These are phyloP conservation scores for Acorus gramineus DNA, from an alignment of 106 monocot genomes.

Conservation along the genomic window DNA sequence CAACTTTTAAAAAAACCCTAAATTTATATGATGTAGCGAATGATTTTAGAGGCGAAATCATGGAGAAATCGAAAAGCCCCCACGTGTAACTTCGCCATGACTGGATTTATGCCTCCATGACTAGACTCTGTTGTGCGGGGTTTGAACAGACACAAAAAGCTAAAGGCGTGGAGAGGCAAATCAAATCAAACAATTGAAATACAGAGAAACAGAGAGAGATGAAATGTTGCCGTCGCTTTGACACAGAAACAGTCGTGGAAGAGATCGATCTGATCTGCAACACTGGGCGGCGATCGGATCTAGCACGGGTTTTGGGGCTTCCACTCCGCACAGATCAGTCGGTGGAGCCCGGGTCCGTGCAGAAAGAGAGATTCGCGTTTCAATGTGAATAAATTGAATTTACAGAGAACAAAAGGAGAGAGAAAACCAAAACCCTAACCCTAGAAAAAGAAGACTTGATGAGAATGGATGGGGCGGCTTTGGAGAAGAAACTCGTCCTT, in stretches of 20 bases:
- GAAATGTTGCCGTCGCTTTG: constrained; percentile 24
- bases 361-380: constrained; percentile 15
- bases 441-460: no score
- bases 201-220: background rate
- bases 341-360: constrained; percentile 34
- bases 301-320: constrained; percentile 31
- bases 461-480: no score
- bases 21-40: background rate
- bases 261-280: constrained; percentile 24
- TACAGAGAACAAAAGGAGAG: no score
- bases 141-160: constrained; percentile 5
- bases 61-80: constrained; percentile 4
- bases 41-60: constrained; percentile 9
- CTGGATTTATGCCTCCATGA: constrained; percentile 9
- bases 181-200: background rate
- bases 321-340: constrained; percentile 7
- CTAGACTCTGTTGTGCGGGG: constrained; percentile 2
- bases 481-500: no score
- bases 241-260: constrained; percentile 17
- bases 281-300: constrained; percentile 17
- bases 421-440: no score
- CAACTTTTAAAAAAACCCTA: background rate
- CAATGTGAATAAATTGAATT: no score
- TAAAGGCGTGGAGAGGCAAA: constrained; percentile 14
- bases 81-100: background rate